A percentile compares a stretch with the other conserved stretches of the same genome.
phyloP scores from a whole-genome alignment of 192 early-diverging fungal species.

The Umbelopsis vinacea region DNA sequence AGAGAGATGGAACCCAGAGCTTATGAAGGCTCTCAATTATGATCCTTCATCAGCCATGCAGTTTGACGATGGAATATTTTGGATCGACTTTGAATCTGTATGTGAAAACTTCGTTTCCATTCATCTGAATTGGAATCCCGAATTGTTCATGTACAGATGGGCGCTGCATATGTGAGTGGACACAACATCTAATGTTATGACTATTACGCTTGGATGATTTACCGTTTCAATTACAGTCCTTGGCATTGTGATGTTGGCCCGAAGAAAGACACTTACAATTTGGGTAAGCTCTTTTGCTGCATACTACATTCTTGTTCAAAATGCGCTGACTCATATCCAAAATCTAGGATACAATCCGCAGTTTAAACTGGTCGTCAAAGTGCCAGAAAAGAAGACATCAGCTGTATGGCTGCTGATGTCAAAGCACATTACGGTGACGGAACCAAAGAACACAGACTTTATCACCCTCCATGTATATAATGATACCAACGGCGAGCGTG shows the following conservation, averaged over 20 bases:
- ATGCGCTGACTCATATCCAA: slow-evolving; percentile 35
- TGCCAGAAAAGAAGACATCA: slow-evolving; percentile 49
- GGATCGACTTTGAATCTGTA: slow-evolving; percentile 88
- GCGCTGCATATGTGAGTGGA: slow-evolving; percentile 72
- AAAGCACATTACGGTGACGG: slow-evolving; percentile 82
- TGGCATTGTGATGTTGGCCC: slow-evolving; percentile 36
- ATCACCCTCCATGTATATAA: slow-evolving; percentile 88
- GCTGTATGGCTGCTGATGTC: slow-evolving; percentile 81
- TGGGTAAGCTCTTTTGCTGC: slow-evolving; percentile 26
- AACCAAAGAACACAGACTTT: slow-evolving; percentile 81
- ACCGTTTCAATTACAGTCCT: slow-evolving; percentile 19
- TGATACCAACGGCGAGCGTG: slow-evolving; percentile 61
- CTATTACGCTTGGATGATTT: too few species aligned
- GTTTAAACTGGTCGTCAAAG: slow-evolving; percentile 68
- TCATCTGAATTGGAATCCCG: slow-evolving; percentile 92
- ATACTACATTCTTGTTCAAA: neutral
- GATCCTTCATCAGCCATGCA: slow-evolving; percentile 67
- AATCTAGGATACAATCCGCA: slow-evolving; percentile 81
- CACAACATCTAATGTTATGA: neutral
- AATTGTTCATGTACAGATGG: slow-evolving; percentile 66
- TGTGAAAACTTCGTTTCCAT: slow-evolving; percentile 81
- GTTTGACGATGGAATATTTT: slow-evolving; percentile 86
- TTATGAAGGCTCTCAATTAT: slow-evolving; percentile 71
- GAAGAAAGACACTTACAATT: slow-evolving; percentile 37
- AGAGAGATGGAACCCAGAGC: slow-evolving; percentile 69